Percentiles rank a stretch among this genome's conserved stretches.
Conservation (phyloP, 306 rosid genomes). For the Prosopis cineraria region DNA sequence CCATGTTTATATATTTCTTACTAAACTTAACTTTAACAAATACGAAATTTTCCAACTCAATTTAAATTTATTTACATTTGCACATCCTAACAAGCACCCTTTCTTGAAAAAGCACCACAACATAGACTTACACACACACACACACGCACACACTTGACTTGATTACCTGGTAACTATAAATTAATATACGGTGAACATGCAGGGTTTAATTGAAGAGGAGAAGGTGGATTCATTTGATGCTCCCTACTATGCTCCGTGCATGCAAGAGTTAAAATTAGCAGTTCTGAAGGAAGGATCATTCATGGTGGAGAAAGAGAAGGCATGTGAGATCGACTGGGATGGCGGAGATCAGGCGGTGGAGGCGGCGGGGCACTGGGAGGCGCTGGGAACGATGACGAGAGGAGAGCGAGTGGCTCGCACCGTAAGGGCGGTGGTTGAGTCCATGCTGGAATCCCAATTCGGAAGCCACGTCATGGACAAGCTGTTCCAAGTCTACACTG, state of each 20-base stretch:
- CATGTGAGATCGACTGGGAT: constrained; percentile 65
- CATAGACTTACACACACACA: too few relatives aligned
- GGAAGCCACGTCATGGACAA: constrained; percentile 59
- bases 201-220: constrained; percentile 66
- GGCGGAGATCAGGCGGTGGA: constrained; percentile 12
- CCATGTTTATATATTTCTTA: too few relatives aligned
- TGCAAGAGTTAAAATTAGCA: constrained; percentile 53
- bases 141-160: too few relatives aligned
- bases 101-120: too few relatives aligned
- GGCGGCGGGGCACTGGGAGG: neutral
- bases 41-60: too few relatives aligned
- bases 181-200: neutral
- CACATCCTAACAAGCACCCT: too few relatives aligned
- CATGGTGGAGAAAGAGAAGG: constrained; percentile 39
- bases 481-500: constrained; percentile 42
- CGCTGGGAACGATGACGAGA: too few relatives aligned
- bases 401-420: constrained; percentile 55
- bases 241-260: constrained; percentile 75
- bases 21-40: too few relatives aligned
- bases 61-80: too few relatives aligned
- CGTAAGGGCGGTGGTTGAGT: constrained; percentile 72
- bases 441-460: constrained; percentile 69
- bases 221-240: constrained; percentile 74
- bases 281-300: constrained; percentile 70
- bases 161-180: too few relatives aligned